These are phyloP conservation scores for Peniophora sp. DNA, from an alignment of 1,284 basidiomycete genomes.

Conservation along the genomic window DNA sequence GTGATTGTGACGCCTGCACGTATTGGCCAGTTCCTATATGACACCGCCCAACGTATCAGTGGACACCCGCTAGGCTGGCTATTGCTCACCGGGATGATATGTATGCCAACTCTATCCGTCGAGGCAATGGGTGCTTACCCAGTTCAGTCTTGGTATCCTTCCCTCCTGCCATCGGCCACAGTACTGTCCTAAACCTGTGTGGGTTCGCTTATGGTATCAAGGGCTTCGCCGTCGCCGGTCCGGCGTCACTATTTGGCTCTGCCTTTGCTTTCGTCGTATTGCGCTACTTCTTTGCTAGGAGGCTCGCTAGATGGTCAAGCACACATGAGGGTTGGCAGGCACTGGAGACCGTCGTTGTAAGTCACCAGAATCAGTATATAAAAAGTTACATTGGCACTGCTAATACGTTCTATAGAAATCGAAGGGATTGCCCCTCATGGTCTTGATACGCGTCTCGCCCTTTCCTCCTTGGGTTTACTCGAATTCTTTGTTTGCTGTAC, in stretches of 20 bases:
- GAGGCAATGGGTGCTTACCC: constrained; percentile 2
- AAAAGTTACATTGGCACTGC: too few relatives aligned
- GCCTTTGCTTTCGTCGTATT: constrained; percentile 56
- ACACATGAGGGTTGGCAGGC: constrained; percentile 69
- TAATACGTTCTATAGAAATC: constrained; percentile 34
- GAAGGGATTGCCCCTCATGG: constrained; percentile 69
- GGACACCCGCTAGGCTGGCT: constrained; percentile 56
- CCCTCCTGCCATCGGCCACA: constrained; percentile 75
- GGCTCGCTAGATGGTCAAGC: constrained; percentile 49
- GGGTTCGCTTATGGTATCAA: constrained; percentile 80
- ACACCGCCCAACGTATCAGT: constrained; percentile 55
- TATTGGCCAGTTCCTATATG: constrained; percentile 66
- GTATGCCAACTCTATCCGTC: constrained; percentile 24
- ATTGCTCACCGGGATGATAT: constrained; percentile 40
- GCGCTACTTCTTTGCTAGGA: constrained; percentile 48
- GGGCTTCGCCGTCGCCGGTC: constrained; percentile 59
- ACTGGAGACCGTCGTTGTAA: constrained; percentile 67
- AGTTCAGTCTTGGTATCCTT: constrained; percentile 56
- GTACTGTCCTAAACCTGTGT: constrained; percentile 55
- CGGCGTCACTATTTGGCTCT: constrained; percentile 60
- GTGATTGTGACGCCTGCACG: constrained; percentile 51
- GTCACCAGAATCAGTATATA: constrained; percentile 21
- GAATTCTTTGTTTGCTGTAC: constrained; percentile 69
- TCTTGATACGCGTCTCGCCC: constrained; percentile 74
- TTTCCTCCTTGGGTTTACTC: constrained; percentile 81